A percentile compares a stretch with the other conserved stretches of the same genome.
These are phyloP conservation scores for Nasturtium officinale DNA, from an alignment of 345 rosid species.

Conservation along the genomic window DNA sequence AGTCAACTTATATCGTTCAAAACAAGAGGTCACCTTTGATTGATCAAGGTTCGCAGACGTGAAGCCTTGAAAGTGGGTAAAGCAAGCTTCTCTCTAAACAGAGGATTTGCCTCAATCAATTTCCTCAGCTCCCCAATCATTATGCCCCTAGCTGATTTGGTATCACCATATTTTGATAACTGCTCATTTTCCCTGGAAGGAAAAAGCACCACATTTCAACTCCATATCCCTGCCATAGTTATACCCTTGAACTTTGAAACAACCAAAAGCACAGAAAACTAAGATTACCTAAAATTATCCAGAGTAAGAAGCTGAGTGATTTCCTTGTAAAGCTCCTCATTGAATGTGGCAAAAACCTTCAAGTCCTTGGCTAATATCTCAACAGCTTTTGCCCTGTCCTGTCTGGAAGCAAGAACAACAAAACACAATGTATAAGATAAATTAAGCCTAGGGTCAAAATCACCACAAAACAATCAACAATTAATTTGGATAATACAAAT, in stretches of 20 bases:
- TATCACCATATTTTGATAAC: slow-evolving; percentile 81
- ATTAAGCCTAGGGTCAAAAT: background rate
- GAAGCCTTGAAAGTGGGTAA: slow-evolving; percentile 71
- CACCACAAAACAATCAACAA: background rate
- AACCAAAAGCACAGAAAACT: background rate
- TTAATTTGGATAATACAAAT: background rate
- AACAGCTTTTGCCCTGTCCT: slow-evolving; percentile 77
- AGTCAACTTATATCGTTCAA: background rate
- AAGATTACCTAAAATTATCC: slow-evolving; percentile 69
- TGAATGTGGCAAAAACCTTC: slow-evolving; percentile 78
- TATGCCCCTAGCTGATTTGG: slow-evolving; percentile 77
- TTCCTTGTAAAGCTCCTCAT: slow-evolving; percentile 80
- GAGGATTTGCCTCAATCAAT: slow-evolving; percentile 80
- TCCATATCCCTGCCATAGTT: background rate
- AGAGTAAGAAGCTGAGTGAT: slow-evolving; percentile 81
- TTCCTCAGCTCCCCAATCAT: slow-evolving; percentile 76
- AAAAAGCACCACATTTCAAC: slow-evolving; percentile 11
- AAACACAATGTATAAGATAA: background rate
- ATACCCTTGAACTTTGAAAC: slow-evolving; percentile 13
- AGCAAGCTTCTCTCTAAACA: slow-evolving; percentile 74
- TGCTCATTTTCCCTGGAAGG: slow-evolving; percentile 72
- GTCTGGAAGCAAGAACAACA: slow-evolving; percentile 48
- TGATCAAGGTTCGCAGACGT: slow-evolving; percentile 76
- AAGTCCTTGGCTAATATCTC: slow-evolving; percentile 75
- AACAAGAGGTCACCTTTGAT: slow-evolving; percentile 61